Evolutionary conservation across 352 stramenopile genomes (phyloP), one percentile per base, ranked within the genome.

Genomic region (Phytophthora boehmeriae): DNA sequence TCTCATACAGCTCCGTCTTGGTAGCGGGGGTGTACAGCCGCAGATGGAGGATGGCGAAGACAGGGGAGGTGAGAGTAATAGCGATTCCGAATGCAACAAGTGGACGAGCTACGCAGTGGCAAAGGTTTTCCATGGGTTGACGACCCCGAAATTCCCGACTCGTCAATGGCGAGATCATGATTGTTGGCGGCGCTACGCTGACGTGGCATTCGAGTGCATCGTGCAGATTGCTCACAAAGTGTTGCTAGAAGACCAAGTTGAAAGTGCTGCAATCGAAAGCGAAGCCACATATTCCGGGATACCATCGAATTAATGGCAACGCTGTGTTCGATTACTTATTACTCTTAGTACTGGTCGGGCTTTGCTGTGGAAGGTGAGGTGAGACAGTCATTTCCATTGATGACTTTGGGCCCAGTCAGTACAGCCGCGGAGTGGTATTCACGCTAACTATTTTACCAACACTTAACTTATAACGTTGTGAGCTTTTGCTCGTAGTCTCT

Each of bases 61-160:
- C 23, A n/a, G n/a, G n/a, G n/a, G n/a, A n/a, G 59, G 66, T 32
- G 45, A 63, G 16, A 28, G 66, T 30, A 67, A 68, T n/a, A 59
- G 17, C 13, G 51, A 62, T 1, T 48, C 56, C 6, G 49, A 66
- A 28, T 47, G 57, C 14, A 59, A 54, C 11, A 62, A 58, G 20
- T 94, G 81, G 81, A 84, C 86, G 42, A 73, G 73, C 53, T 81
- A 86, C 61, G 84, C 67, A n/a, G 79, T 93, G 42, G 83, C 84
- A 1, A 86, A 87, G 32, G 70, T 95, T 28, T 89, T 93, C 53
- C 86, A 95, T 39, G 86, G 86, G 5, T 66, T 95, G 23, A 68
- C 76, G 36, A 89, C 75, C 22, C 84, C 84, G 25, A 79, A 73
- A 38, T 89, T 92, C 47, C 74, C 81, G 11, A 69, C 71, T 0